Conservation (phyloP, 208 protist genomes). For the Wallacemonas collosoma region DNA sequence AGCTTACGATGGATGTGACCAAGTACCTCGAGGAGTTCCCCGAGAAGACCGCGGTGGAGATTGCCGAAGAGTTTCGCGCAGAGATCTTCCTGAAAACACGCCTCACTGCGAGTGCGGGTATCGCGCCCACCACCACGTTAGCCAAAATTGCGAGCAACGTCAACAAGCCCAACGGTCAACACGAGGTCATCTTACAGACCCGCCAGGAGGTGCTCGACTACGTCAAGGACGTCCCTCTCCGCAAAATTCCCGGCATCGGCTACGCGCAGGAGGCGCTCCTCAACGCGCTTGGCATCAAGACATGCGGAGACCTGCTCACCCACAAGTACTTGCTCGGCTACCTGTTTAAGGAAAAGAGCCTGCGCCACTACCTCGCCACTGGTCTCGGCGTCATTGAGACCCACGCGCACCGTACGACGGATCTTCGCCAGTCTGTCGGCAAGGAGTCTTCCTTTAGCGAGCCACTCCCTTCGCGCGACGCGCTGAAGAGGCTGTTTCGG, state of each 20-base stretch:
- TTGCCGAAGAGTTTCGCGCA: slow-evolving; percentile 76
- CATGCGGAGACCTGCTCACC: slow-evolving; percentile 72
- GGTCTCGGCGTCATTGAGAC: slow-evolving; percentile 72
- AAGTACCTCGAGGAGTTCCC: slow-evolving; percentile 58
- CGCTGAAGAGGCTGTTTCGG: slow-evolving; percentile 54
- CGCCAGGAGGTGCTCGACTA: slow-evolving; percentile 82
- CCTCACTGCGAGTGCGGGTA: slow-evolving; percentile 87
- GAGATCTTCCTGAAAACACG: slow-evolving; percentile 76
- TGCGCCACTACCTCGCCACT: slow-evolving; percentile 73
- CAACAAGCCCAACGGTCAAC: slow-evolving; percentile 96
- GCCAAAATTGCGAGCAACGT: slow-evolving; percentile 93
- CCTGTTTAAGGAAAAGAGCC: slow-evolving; percentile 77
- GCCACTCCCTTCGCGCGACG: slow-evolving; percentile 48
- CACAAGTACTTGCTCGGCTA: slow-evolving; percentile 74
- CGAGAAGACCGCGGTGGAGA: slow-evolving; percentile 53
- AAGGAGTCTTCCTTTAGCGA: slow-evolving; percentile 82
- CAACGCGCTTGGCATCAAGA: slow-evolving; percentile 71
- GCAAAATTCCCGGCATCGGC: slow-evolving; percentile 85
- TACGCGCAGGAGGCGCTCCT: slow-evolving; percentile 71
- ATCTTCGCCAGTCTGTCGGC: slow-evolving; percentile 65
- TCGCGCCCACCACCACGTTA: slow-evolving; percentile 82
- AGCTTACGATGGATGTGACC: slow-evolving; percentile 90
- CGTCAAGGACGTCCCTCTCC: slow-evolving; percentile 70
- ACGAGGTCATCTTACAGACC: slow-evolving; percentile 75
- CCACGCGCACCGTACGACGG: slow-evolving; percentile 44